Percentiles rank a stretch among this genome's conserved stretches.
These are phyloP conservation scores for Fusarium compactum DNA, from an alignment of 2,329 filamentous ascomycete genomes.

Conservation along the genomic window DNA sequence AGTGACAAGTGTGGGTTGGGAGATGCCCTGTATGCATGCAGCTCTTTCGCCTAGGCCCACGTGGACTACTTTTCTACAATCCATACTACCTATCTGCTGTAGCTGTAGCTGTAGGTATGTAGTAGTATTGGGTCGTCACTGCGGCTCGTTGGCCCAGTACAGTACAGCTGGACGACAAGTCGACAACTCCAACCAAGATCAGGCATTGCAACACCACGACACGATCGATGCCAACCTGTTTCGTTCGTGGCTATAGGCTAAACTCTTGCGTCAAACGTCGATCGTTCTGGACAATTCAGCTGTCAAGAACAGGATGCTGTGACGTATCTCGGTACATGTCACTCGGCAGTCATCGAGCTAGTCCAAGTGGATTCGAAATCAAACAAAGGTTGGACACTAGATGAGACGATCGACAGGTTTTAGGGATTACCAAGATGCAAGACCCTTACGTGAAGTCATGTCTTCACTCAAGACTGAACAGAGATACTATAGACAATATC, in stretches of 20 bases:
- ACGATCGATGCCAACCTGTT: neutral
- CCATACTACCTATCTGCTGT: neutral
- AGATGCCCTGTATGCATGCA: conserved; percentile 37
- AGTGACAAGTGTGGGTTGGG: conserved; percentile 32
- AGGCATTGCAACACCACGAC: conserved; percentile 11
- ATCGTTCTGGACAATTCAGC: conserved; percentile 12
- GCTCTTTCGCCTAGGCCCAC: conserved; percentile 23
- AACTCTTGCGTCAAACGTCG: conserved; percentile 18
- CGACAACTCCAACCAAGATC: neutral
- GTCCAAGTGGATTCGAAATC: neutral
- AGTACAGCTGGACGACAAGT: neutral
- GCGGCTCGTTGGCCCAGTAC: conserved; percentile 1
- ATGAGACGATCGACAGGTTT: neutral
- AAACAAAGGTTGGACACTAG: conserved; percentile 2
- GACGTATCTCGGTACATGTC: conserved; percentile 27
- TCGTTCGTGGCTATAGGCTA: conserved; percentile 1
- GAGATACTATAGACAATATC: neutral
- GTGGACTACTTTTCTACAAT: conserved; percentile 15
- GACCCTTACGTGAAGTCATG: conserved; percentile 1
- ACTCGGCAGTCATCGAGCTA: conserved; percentile 5
- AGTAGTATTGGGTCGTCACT: conserved; percentile 13
- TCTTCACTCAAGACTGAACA: neutral
- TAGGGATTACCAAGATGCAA: conserved; percentile 1
- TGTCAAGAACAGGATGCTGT: conserved; percentile 1
- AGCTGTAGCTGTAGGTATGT: neutral